These are phyloP conservation scores for Hortaea werneckii DNA, from an alignment of 2,329 filamentous ascomycete species.

Conservation along the genomic window DNA sequence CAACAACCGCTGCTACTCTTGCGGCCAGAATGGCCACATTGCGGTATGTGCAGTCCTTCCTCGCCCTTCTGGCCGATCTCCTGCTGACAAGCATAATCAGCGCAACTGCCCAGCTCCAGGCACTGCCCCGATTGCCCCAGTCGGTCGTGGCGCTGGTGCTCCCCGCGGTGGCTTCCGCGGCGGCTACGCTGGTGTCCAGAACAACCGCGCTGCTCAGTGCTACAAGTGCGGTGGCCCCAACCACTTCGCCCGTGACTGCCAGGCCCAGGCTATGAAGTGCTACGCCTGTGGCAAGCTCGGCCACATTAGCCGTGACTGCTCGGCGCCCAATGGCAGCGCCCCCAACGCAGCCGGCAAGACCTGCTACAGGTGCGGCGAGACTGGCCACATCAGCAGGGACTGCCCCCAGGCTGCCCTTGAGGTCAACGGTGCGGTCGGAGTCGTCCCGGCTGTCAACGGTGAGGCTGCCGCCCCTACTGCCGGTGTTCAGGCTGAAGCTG, in stretches of 20 bases:
- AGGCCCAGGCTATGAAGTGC: slow-evolving; percentile 97
- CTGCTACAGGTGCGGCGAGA: slow-evolving; percentile 94
- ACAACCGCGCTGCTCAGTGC: slow-evolving; percentile 55
- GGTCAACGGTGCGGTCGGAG: slow-evolving; percentile 21
- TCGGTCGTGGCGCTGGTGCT: slow-evolving; percentile 52
- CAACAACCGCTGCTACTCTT: slow-evolving; percentile 91
- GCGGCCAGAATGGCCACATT: slow-evolving; percentile 84
- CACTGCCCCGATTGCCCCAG: slow-evolving; percentile 42
- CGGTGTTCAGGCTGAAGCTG: slow-evolving; percentile 32
- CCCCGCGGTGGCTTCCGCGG: slow-evolving; percentile 61
- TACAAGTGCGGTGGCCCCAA: slow-evolving; percentile 76
- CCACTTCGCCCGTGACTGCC: slow-evolving; percentile 96
- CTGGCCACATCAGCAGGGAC: slow-evolving; percentile 91
- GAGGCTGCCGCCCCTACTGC: slow-evolving; percentile 8
- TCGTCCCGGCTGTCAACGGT: slow-evolving; percentile 13
- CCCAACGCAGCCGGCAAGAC: slow-evolving; percentile 96
- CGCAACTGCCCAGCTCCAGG: slow-evolving; percentile 75
- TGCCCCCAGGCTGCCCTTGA: slow-evolving; percentile 58
- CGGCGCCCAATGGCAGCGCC: slow-evolving; percentile 88
- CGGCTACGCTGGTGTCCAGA: slow-evolving; percentile 50
- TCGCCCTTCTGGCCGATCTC: too few relatives aligned
- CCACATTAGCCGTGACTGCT: slow-evolving; percentile 91
- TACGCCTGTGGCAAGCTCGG: slow-evolving; percentile 93
- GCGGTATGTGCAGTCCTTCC: slow-evolving; percentile 49
- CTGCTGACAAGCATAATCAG: slow-evolving; percentile 28